phyloP scores from a whole-genome alignment of 139 green algal genomes.

The Coccomyxa sp. region DNA sequence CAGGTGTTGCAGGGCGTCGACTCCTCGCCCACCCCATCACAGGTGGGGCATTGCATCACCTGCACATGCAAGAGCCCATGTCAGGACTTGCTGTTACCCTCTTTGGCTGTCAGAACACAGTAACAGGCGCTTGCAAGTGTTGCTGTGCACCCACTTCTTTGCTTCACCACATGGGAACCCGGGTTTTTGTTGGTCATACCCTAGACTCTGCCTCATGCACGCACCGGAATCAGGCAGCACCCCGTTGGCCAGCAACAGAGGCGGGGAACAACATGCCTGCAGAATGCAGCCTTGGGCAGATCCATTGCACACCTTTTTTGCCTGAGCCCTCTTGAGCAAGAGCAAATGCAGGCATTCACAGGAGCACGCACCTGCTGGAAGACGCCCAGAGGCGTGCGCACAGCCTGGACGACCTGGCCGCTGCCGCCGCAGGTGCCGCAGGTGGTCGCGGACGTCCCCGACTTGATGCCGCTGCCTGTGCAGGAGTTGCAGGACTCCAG shows the following conservation, averaged over 20 bases:
- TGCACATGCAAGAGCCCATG: slow-evolving; percentile 10
- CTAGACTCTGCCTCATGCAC: no score
- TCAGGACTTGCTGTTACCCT: not conserved
- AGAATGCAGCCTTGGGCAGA: no score
- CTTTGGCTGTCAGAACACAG: not conserved
- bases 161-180: no score
- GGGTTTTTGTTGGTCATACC: no score
- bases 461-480: slow-evolving; percentile 72
- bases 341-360: no score
- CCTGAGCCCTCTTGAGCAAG: no score
- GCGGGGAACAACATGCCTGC: no score
- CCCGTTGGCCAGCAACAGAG: no score
- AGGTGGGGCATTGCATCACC: slow-evolving; percentile 71
- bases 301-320: no score
- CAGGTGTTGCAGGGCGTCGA: slow-evolving; percentile 83
- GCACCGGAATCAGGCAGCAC: no score
- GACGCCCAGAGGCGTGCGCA: slow-evolving; percentile 88
- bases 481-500: slow-evolving; percentile 79
- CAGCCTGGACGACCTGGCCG: slow-evolving; percentile 84
- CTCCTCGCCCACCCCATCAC: slow-evolving; percentile 70
- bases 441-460: slow-evolving; percentile 72
- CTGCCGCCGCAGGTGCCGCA: slow-evolving; percentile 86
- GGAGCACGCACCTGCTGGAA: slow-evolving; percentile 77
- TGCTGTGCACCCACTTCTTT: no score
- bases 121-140: no score